A percentile compares a stretch with the other conserved stretches of the same genome.
phyloP scores from a whole-genome alignment of 73 alveolate genomes.

The Paramecium biaurelia region DNA sequence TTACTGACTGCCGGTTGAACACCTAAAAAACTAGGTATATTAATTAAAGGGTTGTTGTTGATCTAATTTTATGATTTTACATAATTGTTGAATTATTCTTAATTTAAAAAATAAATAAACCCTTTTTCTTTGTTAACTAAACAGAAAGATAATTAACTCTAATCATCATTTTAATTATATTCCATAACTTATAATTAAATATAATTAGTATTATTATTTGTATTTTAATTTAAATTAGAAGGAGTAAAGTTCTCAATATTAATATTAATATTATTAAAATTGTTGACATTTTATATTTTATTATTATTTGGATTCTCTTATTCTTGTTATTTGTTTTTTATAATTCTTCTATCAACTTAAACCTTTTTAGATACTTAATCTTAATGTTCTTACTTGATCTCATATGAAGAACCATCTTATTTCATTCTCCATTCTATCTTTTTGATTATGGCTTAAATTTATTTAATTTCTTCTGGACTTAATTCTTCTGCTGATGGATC shows the following conservation, averaged over 20 bases:
- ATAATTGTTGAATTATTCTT: neutral
- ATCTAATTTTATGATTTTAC: neutral
- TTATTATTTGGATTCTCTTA: neutral
- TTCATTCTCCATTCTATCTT: slow-evolving; percentile 48
- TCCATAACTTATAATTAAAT: neutral
- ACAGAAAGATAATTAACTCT: neutral
- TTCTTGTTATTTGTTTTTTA: neutral
- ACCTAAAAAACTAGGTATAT: neutral
- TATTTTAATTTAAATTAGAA: neutral
- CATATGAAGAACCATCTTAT: neutral
- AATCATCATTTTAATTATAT: neutral
- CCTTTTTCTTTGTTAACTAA: slow-evolving; percentile 24
- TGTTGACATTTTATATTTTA: neutral
- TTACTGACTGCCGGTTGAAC: neutral
- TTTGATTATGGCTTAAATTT: neutral
- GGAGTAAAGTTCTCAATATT: neutral
- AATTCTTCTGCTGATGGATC: slow-evolving; percentile 51
- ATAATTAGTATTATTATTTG: neutral
- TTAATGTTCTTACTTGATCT: neutral
- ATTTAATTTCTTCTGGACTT: neutral
- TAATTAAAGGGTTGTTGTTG: neutral
- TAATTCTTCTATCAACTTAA: neutral
- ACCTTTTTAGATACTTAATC: neutral
- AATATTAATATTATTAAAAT: neutral
- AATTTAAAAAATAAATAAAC: neutral